Conservation (phyloP, 257 asterid species). For the Craterostigma plantagineum region DNA sequence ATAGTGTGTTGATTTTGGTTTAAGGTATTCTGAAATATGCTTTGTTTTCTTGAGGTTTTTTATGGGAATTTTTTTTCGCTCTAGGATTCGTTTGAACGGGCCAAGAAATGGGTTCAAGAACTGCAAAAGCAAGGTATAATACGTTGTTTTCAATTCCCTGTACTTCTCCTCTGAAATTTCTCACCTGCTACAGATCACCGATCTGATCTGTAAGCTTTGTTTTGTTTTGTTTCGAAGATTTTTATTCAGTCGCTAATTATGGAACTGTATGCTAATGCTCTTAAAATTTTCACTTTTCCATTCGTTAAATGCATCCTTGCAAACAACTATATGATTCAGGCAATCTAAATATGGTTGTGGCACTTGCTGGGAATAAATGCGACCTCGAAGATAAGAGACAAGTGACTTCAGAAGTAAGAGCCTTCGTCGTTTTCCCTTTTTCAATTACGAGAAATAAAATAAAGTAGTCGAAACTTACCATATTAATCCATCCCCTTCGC, state of each 20-base stretch:
- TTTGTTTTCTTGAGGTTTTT: too few species aligned
- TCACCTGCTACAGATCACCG: background rate
- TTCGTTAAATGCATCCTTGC: background rate
- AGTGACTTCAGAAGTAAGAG: slow-evolving; percentile 61
- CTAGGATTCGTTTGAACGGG: slow-evolving; percentile 71
- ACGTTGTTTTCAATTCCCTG: slow-evolving; percentile 2
- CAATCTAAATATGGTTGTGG: slow-evolving; percentile 79
- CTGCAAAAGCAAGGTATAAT: slow-evolving; percentile 92
- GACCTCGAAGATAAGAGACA: slow-evolving; percentile 80
- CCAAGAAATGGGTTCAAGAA: slow-evolving; percentile 98
- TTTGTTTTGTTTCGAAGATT: too few species aligned
- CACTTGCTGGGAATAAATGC: slow-evolving; percentile 87
- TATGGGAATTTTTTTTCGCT: too few species aligned
- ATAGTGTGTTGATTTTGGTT: too few species aligned
- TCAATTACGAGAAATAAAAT: background rate
- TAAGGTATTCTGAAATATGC: too few species aligned
- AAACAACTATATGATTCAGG: slow-evolving; percentile 34
- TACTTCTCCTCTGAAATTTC: background rate
- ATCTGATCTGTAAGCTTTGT: too few species aligned
- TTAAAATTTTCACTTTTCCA: background rate
- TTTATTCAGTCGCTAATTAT: too few species aligned
- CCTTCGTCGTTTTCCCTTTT: slow-evolving; percentile 4
- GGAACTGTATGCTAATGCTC: too few species aligned
- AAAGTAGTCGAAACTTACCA: too few species aligned
- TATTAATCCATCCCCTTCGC: background rate